Evolutionary conservation across 1,139 yeast genomes (phyloP).

Genomic region (Pichia sp.): DNA sequence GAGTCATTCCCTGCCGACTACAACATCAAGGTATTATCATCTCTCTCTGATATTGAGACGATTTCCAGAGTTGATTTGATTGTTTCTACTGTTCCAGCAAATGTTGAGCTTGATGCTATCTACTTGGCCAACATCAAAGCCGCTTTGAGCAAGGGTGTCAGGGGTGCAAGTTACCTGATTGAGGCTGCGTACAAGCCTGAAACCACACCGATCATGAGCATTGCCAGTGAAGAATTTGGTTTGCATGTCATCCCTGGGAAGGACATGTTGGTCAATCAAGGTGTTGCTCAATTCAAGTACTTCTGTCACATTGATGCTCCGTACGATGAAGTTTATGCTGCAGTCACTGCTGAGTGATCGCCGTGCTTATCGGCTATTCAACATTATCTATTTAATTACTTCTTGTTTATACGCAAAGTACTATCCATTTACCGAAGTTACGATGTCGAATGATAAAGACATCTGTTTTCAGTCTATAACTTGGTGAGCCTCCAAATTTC

Average conservation of each 20-base stretch:
- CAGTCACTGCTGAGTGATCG: constrained; percentile 35
- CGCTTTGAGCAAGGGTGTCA: constrained; percentile 37
- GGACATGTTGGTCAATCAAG: constrained; percentile 89
- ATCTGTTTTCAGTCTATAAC: too few relatives aligned
- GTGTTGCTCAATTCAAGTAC: constrained; percentile 72
- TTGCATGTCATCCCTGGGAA: constrained; percentile 85
- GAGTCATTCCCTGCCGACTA: constrained; percentile 51
- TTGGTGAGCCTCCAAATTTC: too few relatives aligned
- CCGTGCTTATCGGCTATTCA: too few relatives aligned
- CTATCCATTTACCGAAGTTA: too few relatives aligned
- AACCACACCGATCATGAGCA: constrained; percentile 74
- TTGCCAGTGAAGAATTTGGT: constrained; percentile 50
- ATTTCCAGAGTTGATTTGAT: constrained; percentile 49
- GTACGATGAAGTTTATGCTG: constrained; percentile 49
- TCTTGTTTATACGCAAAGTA: too few relatives aligned
- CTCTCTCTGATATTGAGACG: constrained; percentile 36
- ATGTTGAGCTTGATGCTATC: constrained; percentile 56
- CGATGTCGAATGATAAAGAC: too few relatives aligned
- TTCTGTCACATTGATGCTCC: constrained; percentile 74
- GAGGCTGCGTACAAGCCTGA: constrained; percentile 94
- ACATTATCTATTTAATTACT: too few relatives aligned
- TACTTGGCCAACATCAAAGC: constrained; percentile 39
- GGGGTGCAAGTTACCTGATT: constrained; percentile 47
- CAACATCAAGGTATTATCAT: constrained; percentile 54
- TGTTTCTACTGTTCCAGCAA: constrained; percentile 89